Evolutionary conservation across 2,329 filamentous ascomycete genomes (phyloP).

Genomic region (Colletotrichum somersetense): DNA sequence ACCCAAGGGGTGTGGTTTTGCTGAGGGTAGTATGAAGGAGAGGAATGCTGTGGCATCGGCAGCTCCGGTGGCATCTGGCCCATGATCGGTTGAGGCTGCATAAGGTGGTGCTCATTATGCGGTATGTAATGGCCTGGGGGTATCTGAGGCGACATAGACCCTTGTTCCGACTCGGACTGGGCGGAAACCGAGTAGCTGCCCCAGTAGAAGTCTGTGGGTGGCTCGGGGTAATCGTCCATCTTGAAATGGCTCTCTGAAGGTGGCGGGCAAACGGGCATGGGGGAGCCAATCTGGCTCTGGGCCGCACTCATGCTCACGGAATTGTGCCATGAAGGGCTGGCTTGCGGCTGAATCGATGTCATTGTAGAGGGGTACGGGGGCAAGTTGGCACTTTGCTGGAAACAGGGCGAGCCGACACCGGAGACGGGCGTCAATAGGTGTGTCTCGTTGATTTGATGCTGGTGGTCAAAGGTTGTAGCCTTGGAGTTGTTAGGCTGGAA

Average conservation of each 20-base stretch:
- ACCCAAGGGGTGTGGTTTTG: background rate
- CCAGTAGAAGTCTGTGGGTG: conserved; percentile 52
- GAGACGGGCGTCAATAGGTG: conserved; percentile 66
- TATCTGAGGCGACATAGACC: conserved; percentile 30
- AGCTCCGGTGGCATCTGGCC: conserved; percentile 27
- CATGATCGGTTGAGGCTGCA: conserved; percentile 19
- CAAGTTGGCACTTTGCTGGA: conserved; percentile 58
- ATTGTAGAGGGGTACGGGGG: conserved; percentile 56
- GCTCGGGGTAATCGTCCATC: conserved; percentile 54
- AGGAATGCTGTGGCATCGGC: conserved; percentile 17
- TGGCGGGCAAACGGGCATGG: conserved; percentile 57
- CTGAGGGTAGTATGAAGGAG: conserved; percentile 24
- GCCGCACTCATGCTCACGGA: conserved; percentile 58
- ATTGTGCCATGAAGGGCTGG: conserved; percentile 60
- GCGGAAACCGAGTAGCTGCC: conserved; percentile 53
- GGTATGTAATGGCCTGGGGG: conserved; percentile 14
- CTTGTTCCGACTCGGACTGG: conserved; percentile 26
- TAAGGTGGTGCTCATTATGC: background rate
- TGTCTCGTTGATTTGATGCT: conserved; percentile 54
- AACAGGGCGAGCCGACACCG: conserved; percentile 60
- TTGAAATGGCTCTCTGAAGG: conserved; percentile 54
- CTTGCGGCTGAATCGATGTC: conserved; percentile 56
- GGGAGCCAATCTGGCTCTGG: conserved; percentile 59
- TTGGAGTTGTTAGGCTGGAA: conserved; percentile 35
- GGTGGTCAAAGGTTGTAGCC: conserved; percentile 49